phyloP scores from a whole-genome alignment of 2,329 filamentous ascomycete species.

The Pestalotiopsis sp. region DNA sequence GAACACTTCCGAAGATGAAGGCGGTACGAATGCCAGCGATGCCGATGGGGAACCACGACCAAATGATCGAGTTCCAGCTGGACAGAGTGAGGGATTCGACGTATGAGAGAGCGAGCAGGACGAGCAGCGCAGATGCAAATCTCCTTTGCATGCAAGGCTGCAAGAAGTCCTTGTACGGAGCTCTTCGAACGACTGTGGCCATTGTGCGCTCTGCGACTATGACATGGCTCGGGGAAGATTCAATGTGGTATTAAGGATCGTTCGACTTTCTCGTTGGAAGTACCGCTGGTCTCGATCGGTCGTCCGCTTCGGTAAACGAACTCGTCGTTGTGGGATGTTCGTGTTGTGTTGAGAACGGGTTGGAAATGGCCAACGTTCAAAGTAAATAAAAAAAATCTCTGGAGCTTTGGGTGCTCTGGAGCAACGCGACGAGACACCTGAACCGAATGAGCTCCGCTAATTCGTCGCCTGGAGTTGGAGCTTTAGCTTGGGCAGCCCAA shows the following conservation, averaged over 20 bases:
- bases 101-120: constrained; percentile 75
- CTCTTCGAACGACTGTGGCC: constrained; percentile 57
- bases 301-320: not conserved
- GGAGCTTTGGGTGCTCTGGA: constrained; percentile 10
- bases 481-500: not conserved
- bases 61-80: constrained; percentile 72
- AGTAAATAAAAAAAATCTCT: constrained; percentile 14
- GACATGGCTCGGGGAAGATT: constrained; percentile 1
- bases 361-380: not conserved
- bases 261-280: not conserved
- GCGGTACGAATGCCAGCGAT: constrained; percentile 73
- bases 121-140: constrained; percentile 76
- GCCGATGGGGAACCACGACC: constrained; percentile 85
- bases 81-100: constrained; percentile 71
- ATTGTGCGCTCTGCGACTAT: constrained; percentile 47
- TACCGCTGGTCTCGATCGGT: not conserved
- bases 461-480: not conserved
- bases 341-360: not conserved
- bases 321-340: not conserved
- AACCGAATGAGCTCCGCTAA: not conserved
- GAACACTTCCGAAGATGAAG: constrained; percentile 75
- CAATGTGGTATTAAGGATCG: not conserved
- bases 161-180: constrained; percentile 83
- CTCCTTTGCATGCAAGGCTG: constrained; percentile 86
- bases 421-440: constrained; percentile 11